Conservation (phyloP, 805 yeast genomes). For the Wickerhamia fluorescens region DNA sequence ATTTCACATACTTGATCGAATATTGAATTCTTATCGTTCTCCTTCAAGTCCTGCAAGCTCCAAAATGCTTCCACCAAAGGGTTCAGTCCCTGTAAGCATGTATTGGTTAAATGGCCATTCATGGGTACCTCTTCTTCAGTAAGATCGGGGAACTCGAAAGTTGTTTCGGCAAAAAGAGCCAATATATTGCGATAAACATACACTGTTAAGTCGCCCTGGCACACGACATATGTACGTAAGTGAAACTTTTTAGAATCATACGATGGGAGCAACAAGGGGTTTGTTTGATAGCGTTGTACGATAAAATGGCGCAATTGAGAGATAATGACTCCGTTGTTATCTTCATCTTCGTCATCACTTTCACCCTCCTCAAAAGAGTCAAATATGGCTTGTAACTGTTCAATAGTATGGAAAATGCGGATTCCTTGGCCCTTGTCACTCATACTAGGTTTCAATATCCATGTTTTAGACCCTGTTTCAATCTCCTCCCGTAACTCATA, state of each 20-base stretch:
- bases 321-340: constrained; percentile 62
- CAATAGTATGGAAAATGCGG: constrained; percentile 67
- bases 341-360: constrained; percentile 53
- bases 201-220: constrained; percentile 68
- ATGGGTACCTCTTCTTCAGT: constrained; percentile 35
- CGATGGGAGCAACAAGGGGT: constrained; percentile 58
- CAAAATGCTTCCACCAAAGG: constrained; percentile 61
- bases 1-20: constrained; percentile 52
- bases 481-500: constrained; percentile 82
- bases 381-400: constrained; percentile 75
- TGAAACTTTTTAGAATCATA: constrained; percentile 78
- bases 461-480: constrained; percentile 49
- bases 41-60: constrained; percentile 35
- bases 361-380: constrained; percentile 78
- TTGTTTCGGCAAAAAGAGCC: constrained; percentile 65
- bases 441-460: constrained; percentile 96
- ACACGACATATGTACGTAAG: constrained; percentile 74
- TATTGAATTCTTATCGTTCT: constrained; percentile 32
- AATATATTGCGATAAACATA: constrained; percentile 76
- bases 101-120: constrained; percentile 84
- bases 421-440: constrained; percentile 97
- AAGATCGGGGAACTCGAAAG: constrained; percentile 28
- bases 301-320: constrained; percentile 88
- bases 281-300: constrained; percentile 70
- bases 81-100: constrained; percentile 67